These are phyloP conservation scores for Cercospora sojina DNA, from an alignment of 2,329 filamentous ascomycete species.

Conservation along the genomic window DNA sequence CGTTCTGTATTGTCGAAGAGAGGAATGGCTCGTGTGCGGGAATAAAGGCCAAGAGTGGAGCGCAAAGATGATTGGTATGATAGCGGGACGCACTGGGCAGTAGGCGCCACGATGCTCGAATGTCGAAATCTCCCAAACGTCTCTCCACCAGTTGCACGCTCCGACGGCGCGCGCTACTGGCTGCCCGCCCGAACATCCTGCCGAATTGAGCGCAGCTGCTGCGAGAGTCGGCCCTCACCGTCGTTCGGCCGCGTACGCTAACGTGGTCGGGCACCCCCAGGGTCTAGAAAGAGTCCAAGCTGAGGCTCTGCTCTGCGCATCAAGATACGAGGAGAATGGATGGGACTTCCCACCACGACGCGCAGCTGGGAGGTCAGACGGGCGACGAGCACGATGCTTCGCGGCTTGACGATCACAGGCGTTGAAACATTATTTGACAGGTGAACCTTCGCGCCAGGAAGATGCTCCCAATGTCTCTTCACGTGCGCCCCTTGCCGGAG, in stretches of 20 bases:
- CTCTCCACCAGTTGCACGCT: slow-evolving; percentile 8
- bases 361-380: not conserved
- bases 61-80: not conserved
- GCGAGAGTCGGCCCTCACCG: slow-evolving; percentile 6
- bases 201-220: not conserved
- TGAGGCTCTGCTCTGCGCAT: not conserved
- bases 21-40: slow-evolving; percentile 4
- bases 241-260: slow-evolving; percentile 1
- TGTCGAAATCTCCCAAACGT: slow-evolving; percentile 15
- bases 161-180: not conserved
- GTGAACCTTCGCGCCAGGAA: not conserved
- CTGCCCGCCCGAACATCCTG: not conserved
- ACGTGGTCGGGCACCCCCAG: not conserved
- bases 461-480: slow-evolving; percentile 4
- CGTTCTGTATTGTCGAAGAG: slow-evolving; percentile 6
- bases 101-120: slow-evolving; percentile 1
- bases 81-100: not conserved
- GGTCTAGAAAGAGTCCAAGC: not conserved
- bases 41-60: not conserved
- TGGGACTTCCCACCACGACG: not conserved
- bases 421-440: not conserved
- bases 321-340: not conserved
- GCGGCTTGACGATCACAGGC: not conserved
- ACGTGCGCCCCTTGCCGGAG: slow-evolving; percentile 25
- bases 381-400: not conserved